Percentiles rank a stretch among this genome's conserved stretches.
These are phyloP conservation scores for Eimeria sp. DNA, from an alignment of 169 alveolate genomes.

Conservation along the genomic window DNA sequence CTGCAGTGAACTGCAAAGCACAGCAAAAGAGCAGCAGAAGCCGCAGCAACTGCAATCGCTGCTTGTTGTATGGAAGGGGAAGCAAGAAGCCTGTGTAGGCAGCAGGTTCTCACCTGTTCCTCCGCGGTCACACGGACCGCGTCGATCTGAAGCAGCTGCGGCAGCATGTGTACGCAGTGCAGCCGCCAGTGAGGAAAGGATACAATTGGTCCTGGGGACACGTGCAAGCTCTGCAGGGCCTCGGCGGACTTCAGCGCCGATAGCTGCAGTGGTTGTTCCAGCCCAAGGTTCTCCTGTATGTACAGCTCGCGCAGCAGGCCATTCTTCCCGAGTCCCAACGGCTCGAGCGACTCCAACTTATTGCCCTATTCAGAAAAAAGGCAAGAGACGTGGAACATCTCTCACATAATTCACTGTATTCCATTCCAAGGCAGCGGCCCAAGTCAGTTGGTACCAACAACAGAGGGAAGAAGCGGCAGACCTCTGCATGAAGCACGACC, in stretches of 20 bases:
- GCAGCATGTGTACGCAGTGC: constrained; percentile 61
- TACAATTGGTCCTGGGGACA: constrained; percentile 71
- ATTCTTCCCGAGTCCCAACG: constrained; percentile 27
- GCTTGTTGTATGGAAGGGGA: neutral
- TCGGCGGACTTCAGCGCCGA: constrained; percentile 18
- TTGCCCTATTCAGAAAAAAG: constrained; percentile 59
- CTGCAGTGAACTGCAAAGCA: constrained; percentile 56
- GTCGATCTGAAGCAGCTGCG: constrained; percentile 64
- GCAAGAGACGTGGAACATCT: neutral
- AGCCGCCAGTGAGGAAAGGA: constrained; percentile 43
- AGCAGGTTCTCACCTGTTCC: constrained; percentile 55
- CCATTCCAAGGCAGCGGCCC: neutral
- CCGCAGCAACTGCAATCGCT: neutral
- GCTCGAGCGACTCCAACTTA: constrained; percentile 26
- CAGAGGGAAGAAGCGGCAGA: neutral
- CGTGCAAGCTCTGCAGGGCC: constrained; percentile 45
- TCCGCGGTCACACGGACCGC: constrained; percentile 60
- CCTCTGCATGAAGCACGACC: constrained; percentile 52
- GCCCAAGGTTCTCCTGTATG: constrained; percentile 42
- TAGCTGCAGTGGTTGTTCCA: constrained; percentile 30
- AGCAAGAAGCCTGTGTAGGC: neutral
- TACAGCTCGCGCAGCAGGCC: constrained; percentile 58
- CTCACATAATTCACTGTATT: neutral
- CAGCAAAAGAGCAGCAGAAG: constrained; percentile 12
- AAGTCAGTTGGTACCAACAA: neutral